These are phyloP conservation scores for Lentinula raphanica DNA, from an alignment of 768 basidiomycete species.

Conservation along the genomic window DNA sequence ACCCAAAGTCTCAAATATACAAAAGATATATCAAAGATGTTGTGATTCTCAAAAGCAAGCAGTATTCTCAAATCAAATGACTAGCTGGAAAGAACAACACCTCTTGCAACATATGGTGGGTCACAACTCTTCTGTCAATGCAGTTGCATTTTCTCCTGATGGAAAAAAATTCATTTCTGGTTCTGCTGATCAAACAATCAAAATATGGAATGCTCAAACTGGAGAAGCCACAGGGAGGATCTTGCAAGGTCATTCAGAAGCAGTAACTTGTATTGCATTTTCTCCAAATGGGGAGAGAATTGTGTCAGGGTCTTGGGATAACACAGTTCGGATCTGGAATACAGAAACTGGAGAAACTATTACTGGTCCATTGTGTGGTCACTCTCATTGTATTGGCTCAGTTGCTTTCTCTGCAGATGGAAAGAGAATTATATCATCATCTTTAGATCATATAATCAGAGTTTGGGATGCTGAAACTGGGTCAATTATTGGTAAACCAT, in stretches of 20 bases:
- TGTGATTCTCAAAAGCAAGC: neutral
- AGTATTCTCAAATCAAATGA: neutral
- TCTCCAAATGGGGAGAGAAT: slow-evolving; percentile 1
- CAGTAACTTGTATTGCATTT: neutral
- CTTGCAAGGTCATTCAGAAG: neutral
- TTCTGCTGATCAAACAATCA: neutral
- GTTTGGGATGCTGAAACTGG: neutral
- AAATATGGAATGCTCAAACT: neutral
- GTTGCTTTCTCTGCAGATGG: neutral
- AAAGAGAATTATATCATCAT: neutral
- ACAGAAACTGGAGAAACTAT: neutral
- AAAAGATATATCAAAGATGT: neutral
- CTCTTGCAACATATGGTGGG: neutral
- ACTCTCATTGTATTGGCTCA: neutral
- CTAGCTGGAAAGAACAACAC: neutral
- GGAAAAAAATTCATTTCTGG: neutral
- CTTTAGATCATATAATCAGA: neutral
- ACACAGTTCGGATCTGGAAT: neutral
- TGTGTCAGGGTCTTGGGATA: neutral
- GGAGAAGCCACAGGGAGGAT: neutral
- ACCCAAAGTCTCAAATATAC: slow-evolving; percentile 13
- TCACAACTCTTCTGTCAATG: neutral
- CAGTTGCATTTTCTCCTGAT: neutral
- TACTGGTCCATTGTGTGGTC: neutral
- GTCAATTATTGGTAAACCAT: no score